Conservation (phyloP, 495 filamentous ascomycete genomes). For the Penicillium waksmanii region DNA sequence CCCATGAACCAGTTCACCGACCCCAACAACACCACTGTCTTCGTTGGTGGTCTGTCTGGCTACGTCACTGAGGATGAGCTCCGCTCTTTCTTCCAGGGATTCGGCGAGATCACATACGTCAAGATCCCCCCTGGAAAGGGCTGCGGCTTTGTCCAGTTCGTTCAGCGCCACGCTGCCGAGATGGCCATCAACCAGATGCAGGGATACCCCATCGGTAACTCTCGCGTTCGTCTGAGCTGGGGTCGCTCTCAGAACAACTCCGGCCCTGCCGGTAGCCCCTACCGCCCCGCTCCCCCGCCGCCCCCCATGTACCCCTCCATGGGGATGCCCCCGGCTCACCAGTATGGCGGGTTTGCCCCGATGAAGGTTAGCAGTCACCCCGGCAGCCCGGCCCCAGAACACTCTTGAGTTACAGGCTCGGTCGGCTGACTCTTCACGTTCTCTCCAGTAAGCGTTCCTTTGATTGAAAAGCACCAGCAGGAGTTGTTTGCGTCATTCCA, state of each 20-base stretch:
- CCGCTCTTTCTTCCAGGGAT: slow-evolving; percentile 99
- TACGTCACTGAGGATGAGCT: slow-evolving; percentile 99
- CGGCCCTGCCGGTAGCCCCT: slow-evolving; percentile 93
- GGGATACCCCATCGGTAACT: slow-evolving; percentile 99
- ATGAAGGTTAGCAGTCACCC: slow-evolving; percentile 67
- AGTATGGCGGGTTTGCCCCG: slow-evolving; percentile 72
- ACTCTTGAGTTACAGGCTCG: slow-evolving; percentile 37
- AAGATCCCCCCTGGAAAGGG: slow-evolving; percentile 99
- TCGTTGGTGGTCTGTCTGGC: slow-evolving; percentile 94
- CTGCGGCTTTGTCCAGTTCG: slow-evolving; percentile 98
- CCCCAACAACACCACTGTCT: slow-evolving; percentile 99
- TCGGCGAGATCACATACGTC: slow-evolving; percentile 99
- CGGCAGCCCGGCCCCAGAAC: slow-evolving; percentile 37
- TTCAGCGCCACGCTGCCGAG: slow-evolving; percentile 97
- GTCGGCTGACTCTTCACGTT: slow-evolving; percentile 34
- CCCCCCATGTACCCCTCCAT: slow-evolving; percentile 85
- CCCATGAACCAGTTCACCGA: slow-evolving; percentile 99
- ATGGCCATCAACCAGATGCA: slow-evolving; percentile 99
- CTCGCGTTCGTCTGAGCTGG: slow-evolving; percentile 95
- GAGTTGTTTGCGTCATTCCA: slow-evolving; percentile 53
- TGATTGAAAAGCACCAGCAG: slow-evolving; percentile 51
- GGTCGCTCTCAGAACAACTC: slow-evolving; percentile 99
- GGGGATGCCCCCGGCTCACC: slow-evolving; percentile 73
- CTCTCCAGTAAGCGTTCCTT: slow-evolving; percentile 50
- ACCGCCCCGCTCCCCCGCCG: slow-evolving; percentile 92